These are phyloP conservation scores for Crucihimalaya himalaica DNA, from an alignment of 345 rosid genomes.

Conservation along the genomic window DNA sequence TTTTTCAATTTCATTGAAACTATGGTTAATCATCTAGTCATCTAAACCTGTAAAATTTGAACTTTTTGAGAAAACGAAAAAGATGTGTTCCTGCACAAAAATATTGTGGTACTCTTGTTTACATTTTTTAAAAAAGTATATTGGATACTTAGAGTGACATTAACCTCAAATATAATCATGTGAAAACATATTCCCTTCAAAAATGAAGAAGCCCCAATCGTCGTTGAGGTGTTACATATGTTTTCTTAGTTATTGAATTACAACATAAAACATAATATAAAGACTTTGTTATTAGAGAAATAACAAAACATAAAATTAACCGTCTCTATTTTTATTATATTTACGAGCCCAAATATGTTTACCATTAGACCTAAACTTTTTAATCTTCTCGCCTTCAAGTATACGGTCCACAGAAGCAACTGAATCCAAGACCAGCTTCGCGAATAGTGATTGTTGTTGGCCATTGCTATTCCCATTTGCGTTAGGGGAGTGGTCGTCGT, in stretches of 20 bases:
- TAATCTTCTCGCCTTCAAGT: not conserved
- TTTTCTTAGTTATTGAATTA: conserved; percentile 2
- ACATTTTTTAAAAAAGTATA: not conserved
- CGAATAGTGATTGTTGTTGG: conserved; percentile 27
- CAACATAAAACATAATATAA: not conserved
- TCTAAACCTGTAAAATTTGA: too few relatives aligned
- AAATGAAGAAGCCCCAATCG: not conserved
- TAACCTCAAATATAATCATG: not conserved
- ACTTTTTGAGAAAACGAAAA: too few relatives aligned
- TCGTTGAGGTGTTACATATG: conserved; percentile 4
- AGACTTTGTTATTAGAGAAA: not conserved
- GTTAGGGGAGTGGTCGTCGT: not conserved
- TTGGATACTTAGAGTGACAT: not conserved
- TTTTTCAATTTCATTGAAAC: too few relatives aligned
- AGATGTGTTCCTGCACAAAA: not conserved
- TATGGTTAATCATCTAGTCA: too few relatives aligned
- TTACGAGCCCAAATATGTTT: conserved; percentile 50
- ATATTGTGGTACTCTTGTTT: not conserved
- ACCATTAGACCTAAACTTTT: conserved; percentile 32
- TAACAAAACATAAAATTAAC: not conserved
- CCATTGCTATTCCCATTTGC: not conserved
- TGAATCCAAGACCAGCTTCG: conserved; percentile 29
- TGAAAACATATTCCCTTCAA: conserved; percentile 13
- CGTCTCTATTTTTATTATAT: conserved; percentile 6
- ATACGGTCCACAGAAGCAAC: conserved; percentile 29